These are phyloP conservation scores for Schizophyllum amplum DNA, from an alignment of 1,284 basidiomycete species.

Conservation along the genomic window DNA sequence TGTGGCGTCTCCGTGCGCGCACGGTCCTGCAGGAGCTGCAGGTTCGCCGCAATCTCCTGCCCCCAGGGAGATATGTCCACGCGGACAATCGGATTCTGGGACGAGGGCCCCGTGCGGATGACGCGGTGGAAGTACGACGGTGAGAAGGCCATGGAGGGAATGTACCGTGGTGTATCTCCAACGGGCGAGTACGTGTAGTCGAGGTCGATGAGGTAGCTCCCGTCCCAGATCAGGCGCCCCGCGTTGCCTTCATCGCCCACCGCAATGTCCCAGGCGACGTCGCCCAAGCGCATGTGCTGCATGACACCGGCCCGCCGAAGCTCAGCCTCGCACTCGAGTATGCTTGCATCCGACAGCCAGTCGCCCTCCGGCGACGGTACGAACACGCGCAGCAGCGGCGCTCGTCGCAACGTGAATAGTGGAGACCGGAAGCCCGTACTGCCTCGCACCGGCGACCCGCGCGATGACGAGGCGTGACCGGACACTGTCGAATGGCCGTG, in stretches of 20 bases:
- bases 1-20: conserved; percentile 74
- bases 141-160: conserved; percentile 68
- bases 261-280: conserved; percentile 77
- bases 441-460: neutral
- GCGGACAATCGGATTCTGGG: conserved; percentile 64
- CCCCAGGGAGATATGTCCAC: conserved; percentile 71
- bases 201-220: conserved; percentile 72
- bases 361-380: conserved; percentile 75
- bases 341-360: conserved; percentile 72
- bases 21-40: conserved; percentile 70
- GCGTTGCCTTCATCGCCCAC: conserved; percentile 77
- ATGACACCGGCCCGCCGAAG: conserved; percentile 55
- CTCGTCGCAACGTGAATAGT: conserved; percentile 56
- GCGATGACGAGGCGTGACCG: conserved; percentile 6
- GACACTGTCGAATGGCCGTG: conserved; percentile 30
- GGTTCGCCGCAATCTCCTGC: conserved; percentile 59
- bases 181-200: conserved; percentile 69
- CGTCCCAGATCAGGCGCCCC: conserved; percentile 75
- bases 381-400: conserved; percentile 68
- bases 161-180: conserved; percentile 69
- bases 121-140: conserved; percentile 82
- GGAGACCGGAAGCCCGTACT: conserved; percentile 48
- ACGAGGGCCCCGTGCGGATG: conserved; percentile 48
- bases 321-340: conserved; percentile 73
- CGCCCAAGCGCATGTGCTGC: conserved; percentile 56